These are phyloP conservation scores for Geopyxis carbonaria DNA, from an alignment of 495 filamentous ascomycete genomes.

Conservation along the genomic window DNA sequence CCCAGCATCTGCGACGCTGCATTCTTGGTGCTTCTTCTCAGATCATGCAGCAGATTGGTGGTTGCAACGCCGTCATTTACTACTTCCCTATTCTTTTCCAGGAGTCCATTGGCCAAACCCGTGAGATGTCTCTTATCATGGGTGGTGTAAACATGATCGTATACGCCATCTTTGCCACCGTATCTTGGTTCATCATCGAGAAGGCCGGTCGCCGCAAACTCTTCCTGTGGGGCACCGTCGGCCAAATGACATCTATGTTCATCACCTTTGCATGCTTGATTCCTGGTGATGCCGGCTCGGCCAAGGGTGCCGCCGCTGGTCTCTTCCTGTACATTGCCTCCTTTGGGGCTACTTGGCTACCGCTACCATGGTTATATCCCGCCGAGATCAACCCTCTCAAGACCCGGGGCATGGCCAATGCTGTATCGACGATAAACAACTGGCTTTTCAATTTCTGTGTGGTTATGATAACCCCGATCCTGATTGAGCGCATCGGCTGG, in stretches of 20 bases:
- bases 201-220: slow-evolving; percentile 53
- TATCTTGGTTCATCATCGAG: slow-evolving; percentile 71
- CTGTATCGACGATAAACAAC: slow-evolving; percentile 57
- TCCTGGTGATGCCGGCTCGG: slow-evolving; percentile 33
- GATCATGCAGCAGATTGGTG: slow-evolving; percentile 66
- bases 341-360: slow-evolving; percentile 62
- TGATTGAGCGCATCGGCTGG: slow-evolving; percentile 51
- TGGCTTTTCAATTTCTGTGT: slow-evolving; percentile 63
- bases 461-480: slow-evolving; percentile 66
- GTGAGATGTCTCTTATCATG: slow-evolving; percentile 48
- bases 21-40: slow-evolving; percentile 43
- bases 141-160: slow-evolving; percentile 69
- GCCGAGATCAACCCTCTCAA: slow-evolving; percentile 61
- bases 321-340: slow-evolving; percentile 62
- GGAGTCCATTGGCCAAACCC: slow-evolving; percentile 38
- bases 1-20: slow-evolving; percentile 48
- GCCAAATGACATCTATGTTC: slow-evolving; percentile 55
- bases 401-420: slow-evolving; percentile 59
- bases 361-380: slow-evolving; percentile 49
- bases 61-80: slow-evolving; percentile 53
- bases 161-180: slow-evolving; percentile 59
- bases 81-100: slow-evolving; percentile 66
- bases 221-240: slow-evolving; percentile 50
- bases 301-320: slow-evolving; percentile 58
- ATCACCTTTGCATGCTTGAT: slow-evolving; percentile 59